A percentile compares a stretch with the other conserved stretches of the same genome.
phyloP scores from a whole-genome alignment of 2,329 filamentous ascomycete species.

The Epicoccum nigrum region DNA sequence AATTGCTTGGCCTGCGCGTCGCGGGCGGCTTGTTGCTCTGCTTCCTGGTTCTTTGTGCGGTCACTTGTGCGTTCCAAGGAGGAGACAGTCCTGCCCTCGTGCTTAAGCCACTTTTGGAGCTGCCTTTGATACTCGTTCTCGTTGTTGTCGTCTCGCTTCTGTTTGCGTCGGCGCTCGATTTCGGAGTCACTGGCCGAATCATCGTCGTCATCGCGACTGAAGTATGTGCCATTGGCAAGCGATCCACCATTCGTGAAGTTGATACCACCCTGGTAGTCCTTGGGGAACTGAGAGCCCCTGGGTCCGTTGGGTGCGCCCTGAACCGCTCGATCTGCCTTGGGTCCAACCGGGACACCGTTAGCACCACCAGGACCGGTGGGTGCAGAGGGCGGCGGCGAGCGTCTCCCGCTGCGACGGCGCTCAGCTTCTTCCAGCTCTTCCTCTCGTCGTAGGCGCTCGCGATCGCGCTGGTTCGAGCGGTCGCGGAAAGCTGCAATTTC shows the following conservation, averaged over 20 bases:
- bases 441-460: constrained; percentile 85
- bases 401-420: constrained; percentile 70
- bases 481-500: constrained; percentile 96
- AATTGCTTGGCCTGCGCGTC: constrained; percentile 75
- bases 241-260: constrained; percentile 81
- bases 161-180: constrained; percentile 72
- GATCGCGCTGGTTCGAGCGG: constrained; percentile 82
- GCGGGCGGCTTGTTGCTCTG: constrained; percentile 66
- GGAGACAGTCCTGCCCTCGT: constrained; percentile 81
- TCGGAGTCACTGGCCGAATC: constrained; percentile 88
- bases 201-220: constrained; percentile 79
- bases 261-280: constrained; percentile 77
- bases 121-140: constrained; percentile 84
- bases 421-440: constrained; percentile 92
- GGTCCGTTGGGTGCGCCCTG: constrained; percentile 78
- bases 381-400: constrained; percentile 70
- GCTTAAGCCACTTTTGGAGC: constrained; percentile 87
- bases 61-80: constrained; percentile 85
- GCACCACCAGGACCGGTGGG: constrained; percentile 67
- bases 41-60: constrained; percentile 76
- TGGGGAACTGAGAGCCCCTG: constrained; percentile 69
- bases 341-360: constrained; percentile 79
- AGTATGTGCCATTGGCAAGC: constrained; percentile 61
- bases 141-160: constrained; percentile 74
- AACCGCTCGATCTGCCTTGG: constrained; percentile 66